Percentiles rank a stretch among this genome's conserved stretches.
These are phyloP conservation scores for Parafenestella ontariensis DNA, from an alignment of 2,329 filamentous ascomycete genomes.

Conservation along the genomic window DNA sequence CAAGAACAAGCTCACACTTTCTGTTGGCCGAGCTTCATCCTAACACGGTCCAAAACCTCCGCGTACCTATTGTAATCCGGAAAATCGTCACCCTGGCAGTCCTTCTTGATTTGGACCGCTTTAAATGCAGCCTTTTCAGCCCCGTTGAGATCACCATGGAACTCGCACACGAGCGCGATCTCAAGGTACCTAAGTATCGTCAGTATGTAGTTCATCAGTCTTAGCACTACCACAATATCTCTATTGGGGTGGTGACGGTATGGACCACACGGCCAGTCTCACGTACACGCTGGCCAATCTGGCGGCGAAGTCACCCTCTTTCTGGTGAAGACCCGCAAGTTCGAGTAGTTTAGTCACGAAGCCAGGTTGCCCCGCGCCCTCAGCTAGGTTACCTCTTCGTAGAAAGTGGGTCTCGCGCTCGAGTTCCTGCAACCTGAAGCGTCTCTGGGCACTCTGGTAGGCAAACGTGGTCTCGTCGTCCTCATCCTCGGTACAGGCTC, in stretches of 20 bases:
- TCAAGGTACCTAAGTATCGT: constrained; percentile 36
- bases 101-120: constrained; percentile 36
- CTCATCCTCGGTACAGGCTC: constrained; percentile 42
- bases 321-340: constrained; percentile 34
- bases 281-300: constrained; percentile 39
- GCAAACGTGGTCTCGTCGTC: constrained; percentile 36
- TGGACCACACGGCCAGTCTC: neutral
- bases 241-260: too few species aligned
- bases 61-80: constrained; percentile 31
- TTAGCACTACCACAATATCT: neutral
- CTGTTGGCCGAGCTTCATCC: constrained; percentile 4
- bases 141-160: constrained; percentile 25
- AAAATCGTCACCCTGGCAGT: constrained; percentile 38
- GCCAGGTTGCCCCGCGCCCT: constrained; percentile 16
- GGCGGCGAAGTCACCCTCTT: constrained; percentile 33
- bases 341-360: constrained; percentile 35
- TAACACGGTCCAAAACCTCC: constrained; percentile 31
- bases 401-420: constrained; percentile 35
- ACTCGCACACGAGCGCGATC: constrained; percentile 41
- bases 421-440: constrained; percentile 42
- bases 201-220: neutral
- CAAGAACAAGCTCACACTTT: neutral
- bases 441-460: constrained; percentile 37
- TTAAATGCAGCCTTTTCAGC: constrained; percentile 29
- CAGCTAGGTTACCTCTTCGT: constrained; percentile 17